Percentiles rank a stretch among this genome's conserved stretches.
Conservation (phyloP, 768 basidiomycete genomes). For the Suillus hirtellus region DNA sequence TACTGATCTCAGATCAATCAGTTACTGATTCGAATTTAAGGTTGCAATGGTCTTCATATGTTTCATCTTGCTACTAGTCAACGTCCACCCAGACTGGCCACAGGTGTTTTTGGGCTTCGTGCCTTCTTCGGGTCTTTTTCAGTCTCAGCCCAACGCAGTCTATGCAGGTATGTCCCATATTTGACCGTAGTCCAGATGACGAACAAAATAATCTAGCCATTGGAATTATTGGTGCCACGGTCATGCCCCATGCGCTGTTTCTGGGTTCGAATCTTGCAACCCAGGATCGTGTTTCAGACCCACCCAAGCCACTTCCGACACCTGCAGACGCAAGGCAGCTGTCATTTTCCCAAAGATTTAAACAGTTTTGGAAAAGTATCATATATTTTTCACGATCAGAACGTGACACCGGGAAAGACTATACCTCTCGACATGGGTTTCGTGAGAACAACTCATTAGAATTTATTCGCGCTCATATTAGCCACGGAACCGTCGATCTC, state of each 20-base stretch:
- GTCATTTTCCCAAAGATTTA: conserved; percentile 4
- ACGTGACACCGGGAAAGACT: conserved; percentile 11
- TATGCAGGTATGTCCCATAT: conserved; percentile 30
- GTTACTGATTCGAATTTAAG: conserved; percentile 15
- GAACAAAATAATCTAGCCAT: conserved; percentile 32
- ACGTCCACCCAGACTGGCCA: conserved; percentile 41
- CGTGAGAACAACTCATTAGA: conserved; percentile 34
- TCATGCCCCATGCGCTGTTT: conserved; percentile 63
- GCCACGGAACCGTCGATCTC: conserved; percentile 49
- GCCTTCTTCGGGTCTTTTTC: conserved; percentile 33
- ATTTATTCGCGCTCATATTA: conserved; percentile 42
- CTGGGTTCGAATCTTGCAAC: conserved; percentile 52
- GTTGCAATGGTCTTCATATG: conserved; percentile 26
- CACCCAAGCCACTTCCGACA: conserved; percentile 13
- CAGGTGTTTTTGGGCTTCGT: conserved; percentile 44
- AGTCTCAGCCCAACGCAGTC: conserved; percentile 38
- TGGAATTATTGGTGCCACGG: conserved; percentile 50
- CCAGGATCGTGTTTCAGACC: conserved; percentile 42
- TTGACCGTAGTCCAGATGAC: not conserved
- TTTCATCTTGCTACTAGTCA: conserved; percentile 44
- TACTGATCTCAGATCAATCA: conserved; percentile 2
- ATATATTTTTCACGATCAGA: conserved; percentile 14
- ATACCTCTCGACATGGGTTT: conserved; percentile 16
- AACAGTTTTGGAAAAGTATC: conserved; percentile 8
- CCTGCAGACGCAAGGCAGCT: conserved; percentile 8